Percentiles rank a stretch among this genome's conserved stretches.
phyloP scores from a whole-genome alignment of 108 stramenopile genomes.

The Schizochytrium sp. region DNA sequence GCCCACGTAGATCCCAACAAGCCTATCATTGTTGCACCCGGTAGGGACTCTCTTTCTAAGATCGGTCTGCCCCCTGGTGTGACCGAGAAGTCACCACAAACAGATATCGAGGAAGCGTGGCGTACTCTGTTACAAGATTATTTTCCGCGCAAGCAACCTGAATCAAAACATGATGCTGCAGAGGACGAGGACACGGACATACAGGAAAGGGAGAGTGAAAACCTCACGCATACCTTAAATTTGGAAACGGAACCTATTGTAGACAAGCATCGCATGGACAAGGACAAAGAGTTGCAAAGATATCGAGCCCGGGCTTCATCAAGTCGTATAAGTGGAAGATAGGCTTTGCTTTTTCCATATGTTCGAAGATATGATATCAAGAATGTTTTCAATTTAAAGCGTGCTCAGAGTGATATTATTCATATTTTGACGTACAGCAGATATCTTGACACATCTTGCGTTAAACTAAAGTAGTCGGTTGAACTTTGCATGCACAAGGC shows the following conservation, averaged over 20 bases:
- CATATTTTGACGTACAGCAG: too few species aligned
- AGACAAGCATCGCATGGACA: background rate
- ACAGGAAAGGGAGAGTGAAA: background rate
- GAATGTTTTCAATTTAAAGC: too few species aligned
- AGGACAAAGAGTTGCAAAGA: background rate
- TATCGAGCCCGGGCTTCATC: background rate
- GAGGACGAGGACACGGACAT: background rate
- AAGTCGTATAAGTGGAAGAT: background rate
- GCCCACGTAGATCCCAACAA: slow-evolving; percentile 4
- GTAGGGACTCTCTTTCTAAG: background rate
- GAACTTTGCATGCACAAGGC: too few species aligned
- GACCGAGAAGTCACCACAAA: background rate
- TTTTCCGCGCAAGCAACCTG: background rate
- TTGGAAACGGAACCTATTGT: slow-evolving; percentile 16
- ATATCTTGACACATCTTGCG: too few species aligned
- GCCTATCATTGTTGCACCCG: slow-evolving; percentile 41
- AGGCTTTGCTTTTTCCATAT: too few species aligned
- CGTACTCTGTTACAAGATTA: background rate
- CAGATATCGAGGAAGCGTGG: slow-evolving; percentile 1
- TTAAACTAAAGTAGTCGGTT: too few species aligned
- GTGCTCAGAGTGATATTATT: too few species aligned
- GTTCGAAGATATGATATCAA: too few species aligned
- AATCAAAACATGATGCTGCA: slow-evolving; percentile 1
- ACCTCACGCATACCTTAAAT: background rate
- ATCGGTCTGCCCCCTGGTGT: slow-evolving; percentile 50